A percentile compares a stretch with the other conserved stretches of the same genome.
phyloP scores from a whole-genome alignment of 768 basidiomycete species.

The Mycena galopus region DNA sequence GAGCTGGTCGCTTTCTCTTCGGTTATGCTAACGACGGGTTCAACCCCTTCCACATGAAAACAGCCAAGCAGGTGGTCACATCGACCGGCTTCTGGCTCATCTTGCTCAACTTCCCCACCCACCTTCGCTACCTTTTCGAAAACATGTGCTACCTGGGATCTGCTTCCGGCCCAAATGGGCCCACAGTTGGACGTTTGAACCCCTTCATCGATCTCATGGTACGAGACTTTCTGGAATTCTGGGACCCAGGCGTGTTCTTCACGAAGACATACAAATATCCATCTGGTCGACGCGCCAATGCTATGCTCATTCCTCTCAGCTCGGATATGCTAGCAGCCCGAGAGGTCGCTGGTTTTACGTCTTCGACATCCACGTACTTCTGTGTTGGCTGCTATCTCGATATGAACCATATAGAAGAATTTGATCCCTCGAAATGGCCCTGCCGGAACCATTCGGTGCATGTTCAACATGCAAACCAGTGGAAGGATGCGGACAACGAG shows the following conservation, averaged over 20 bases:
- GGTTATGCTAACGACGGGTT: conserved; percentile 45
- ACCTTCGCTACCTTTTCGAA: conserved; percentile 38
- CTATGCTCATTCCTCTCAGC: conserved; percentile 43
- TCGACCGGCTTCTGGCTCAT: conserved; percentile 44
- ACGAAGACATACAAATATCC: conserved; percentile 35
- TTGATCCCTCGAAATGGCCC: too few relatives aligned
- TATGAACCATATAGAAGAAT: conserved; percentile 41
- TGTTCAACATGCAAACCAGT: conserved; percentile 29
- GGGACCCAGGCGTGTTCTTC: conserved; percentile 43
- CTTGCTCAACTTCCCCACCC: conserved; percentile 32
- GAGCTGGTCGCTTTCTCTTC: conserved; percentile 41
- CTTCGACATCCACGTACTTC: conserved; percentile 37
- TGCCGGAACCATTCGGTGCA: conserved; percentile 27
- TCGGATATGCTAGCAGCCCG: conserved; percentile 49
- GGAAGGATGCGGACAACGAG: conserved; percentile 38
- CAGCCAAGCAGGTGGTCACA: conserved; percentile 40
- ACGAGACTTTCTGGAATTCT: conserved; percentile 47
- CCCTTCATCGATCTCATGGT: conserved; percentile 52
- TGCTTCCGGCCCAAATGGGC: conserved; percentile 54
- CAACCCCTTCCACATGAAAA: conserved; percentile 44
- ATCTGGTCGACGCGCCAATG: conserved; percentile 31
- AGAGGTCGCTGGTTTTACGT: conserved; percentile 42
- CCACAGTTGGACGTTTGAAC: conserved; percentile 47
- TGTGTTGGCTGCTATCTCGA: conserved; percentile 45
- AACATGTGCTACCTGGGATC: conserved; percentile 55